These are phyloP conservation scores for Mycena vulgaris DNA, from an alignment of 768 basidiomycete genomes.

Conservation along the genomic window DNA sequence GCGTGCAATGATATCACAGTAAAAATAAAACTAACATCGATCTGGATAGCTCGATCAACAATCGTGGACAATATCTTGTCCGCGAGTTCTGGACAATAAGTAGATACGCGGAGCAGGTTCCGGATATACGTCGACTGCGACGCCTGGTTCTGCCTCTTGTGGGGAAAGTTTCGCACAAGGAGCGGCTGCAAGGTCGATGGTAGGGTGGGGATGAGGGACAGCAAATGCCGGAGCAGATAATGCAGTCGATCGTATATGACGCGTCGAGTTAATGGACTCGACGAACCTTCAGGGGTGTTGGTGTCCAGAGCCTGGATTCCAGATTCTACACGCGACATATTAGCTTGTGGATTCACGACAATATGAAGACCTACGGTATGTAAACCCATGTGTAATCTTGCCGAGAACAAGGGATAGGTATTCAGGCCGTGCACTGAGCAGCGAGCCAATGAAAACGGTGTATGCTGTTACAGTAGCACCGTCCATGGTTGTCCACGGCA, in stretches of 20 bases:
- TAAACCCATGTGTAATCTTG: slow-evolving; percentile 89
- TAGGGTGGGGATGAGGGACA: slow-evolving; percentile 92
- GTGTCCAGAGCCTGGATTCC: slow-evolving; percentile 75
- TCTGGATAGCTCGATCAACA: slow-evolving; percentile 94
- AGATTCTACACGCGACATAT: slow-evolving; percentile 67
- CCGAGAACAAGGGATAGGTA: slow-evolving; percentile 89
- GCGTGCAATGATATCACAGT: slow-evolving; percentile 1
- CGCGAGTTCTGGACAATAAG: slow-evolving; percentile 90
- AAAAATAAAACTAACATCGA: slow-evolving; percentile 79
- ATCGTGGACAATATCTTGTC: slow-evolving; percentile 90
- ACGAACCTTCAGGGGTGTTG: slow-evolving; percentile 74
- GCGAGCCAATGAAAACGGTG: slow-evolving; percentile 90
- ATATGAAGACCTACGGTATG: slow-evolving; percentile 78
- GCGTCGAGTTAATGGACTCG: slow-evolving; percentile 82
- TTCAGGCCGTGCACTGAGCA: slow-evolving; percentile 92
- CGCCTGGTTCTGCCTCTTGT: slow-evolving; percentile 88
- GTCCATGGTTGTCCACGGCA: slow-evolving; percentile 97
- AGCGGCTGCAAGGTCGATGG: slow-evolving; percentile 90
- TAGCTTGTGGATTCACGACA: slow-evolving; percentile 4
- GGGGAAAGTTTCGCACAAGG: slow-evolving; percentile 89
- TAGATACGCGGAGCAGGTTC: slow-evolving; percentile 85
- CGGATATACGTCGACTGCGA: slow-evolving; percentile 92
- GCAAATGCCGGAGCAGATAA: slow-evolving; percentile 86
- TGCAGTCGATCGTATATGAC: slow-evolving; percentile 91
- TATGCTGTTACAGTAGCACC: slow-evolving; percentile 89